phyloP scores from a whole-genome alignment of 495 filamentous ascomycete genomes.

The Aspergillus incahuasiensis region DNA sequence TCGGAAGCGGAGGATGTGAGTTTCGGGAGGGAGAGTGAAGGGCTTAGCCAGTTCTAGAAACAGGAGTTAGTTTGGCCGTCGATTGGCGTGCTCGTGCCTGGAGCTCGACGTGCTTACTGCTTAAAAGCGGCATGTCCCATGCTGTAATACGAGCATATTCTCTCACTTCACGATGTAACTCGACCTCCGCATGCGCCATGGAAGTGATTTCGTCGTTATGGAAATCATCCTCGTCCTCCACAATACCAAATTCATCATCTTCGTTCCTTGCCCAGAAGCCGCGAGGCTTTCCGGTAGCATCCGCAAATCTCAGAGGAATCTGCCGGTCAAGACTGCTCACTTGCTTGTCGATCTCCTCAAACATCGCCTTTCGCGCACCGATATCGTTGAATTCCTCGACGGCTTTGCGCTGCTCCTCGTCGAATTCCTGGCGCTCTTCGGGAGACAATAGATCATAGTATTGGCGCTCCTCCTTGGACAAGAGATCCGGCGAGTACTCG shows the following conservation, averaged over 20 bases:
- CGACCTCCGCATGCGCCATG: constrained; percentile 78
- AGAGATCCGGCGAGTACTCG: constrained; percentile 37
- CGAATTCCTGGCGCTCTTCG: constrained; percentile 42
- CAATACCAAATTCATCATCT: constrained; percentile 44
- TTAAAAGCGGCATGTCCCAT: constrained; percentile 94
- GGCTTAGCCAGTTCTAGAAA: constrained; percentile 67
- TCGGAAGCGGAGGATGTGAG: constrained; percentile 77
- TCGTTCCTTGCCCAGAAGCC: constrained; percentile 54
- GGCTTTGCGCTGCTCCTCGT: constrained; percentile 32
- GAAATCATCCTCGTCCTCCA: constrained; percentile 58
- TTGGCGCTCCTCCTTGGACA: constrained; percentile 39
- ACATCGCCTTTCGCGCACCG: constrained; percentile 23
- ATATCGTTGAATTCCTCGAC: constrained; percentile 41
- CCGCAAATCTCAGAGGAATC: constrained; percentile 32
- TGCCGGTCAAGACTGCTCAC: constrained; percentile 32
- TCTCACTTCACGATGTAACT: constrained; percentile 82
- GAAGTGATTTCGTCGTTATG: constrained; percentile 77
- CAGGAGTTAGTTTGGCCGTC: neutral
- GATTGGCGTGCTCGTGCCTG: neutral
- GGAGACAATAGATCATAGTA: constrained; percentile 46
- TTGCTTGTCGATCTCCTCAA: constrained; percentile 30
- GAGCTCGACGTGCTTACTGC: constrained; percentile 48
- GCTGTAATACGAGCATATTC: constrained; percentile 82
- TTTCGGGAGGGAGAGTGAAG: constrained; percentile 64
- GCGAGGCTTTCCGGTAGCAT: constrained; percentile 23